Evolutionary conservation across 148 eudicot genomes (phyloP).

Genomic region (Vaccinium vitisidaea): DNA sequence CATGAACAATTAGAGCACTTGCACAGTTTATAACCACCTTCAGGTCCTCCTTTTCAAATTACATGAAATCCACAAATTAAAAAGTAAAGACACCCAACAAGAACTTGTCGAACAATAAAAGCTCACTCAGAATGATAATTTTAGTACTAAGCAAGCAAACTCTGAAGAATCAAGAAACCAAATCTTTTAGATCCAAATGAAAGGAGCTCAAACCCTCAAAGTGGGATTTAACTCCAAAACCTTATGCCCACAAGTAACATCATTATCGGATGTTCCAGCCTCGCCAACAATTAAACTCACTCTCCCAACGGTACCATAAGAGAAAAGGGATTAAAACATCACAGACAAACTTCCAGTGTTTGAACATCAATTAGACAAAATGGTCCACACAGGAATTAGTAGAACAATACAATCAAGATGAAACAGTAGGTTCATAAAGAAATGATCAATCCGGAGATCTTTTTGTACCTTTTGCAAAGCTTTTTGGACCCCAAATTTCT

Average conservation of each 20-base stretch:
- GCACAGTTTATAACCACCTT: neutral
- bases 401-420: neutral
- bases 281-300: too few species aligned
- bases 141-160: neutral
- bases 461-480: conserved; percentile 80
- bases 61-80: too few species aligned
- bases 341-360: neutral
- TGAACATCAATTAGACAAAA: neutral
- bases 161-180: neutral
- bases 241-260: neutral
- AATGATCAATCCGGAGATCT: neutral
- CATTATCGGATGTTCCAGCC: neutral
- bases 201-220: conserved; percentile 3
- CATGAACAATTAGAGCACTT: neutral
- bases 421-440: neutral
- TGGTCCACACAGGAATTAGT: neutral
- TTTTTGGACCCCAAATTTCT: conserved; percentile 91
- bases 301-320: too few species aligned
- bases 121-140: neutral
- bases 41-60: neutral
- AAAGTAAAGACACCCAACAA: neutral
- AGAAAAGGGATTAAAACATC: neutral
- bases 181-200: neutral
- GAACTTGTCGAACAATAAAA: neutral
- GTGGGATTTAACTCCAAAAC: neutral